Evolutionary conservation across 163 green algal genomes (phyloP), one percentile per base, ranked within the genome.

Genomic region (Smithsoniella earleae): DNA sequence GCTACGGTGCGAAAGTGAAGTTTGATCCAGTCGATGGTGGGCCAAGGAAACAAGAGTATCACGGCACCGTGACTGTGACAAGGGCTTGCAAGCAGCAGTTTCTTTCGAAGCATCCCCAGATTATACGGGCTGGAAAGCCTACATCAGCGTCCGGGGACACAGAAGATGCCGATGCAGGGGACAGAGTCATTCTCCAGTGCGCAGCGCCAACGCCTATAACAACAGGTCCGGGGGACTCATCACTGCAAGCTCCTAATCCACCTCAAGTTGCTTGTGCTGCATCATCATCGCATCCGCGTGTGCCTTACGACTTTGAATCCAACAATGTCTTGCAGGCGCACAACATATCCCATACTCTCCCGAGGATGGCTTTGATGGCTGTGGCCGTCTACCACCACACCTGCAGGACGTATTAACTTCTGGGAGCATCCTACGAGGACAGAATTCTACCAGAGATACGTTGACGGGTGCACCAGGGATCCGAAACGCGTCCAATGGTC

Each of bases 71-170:
- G 27, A 69, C 58, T 3, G 58, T 69, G 8, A 69, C 58, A 5
- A 30, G 58, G 25, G 58, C 58, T 6, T 69, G 58, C 58, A 69
- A 69, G 58, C 58, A 69, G 25, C 58, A 69, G 25, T 69, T 69
- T 31, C 58, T 69, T 30, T 45, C 58, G 8, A 30, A 69, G 58
- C 10, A 69, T 40, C 58, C 58, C 10, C n/a, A 69, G 58, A 36
- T 69, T 16, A 18, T 69, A n/a, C 58, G 58, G 8, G 30, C 58
- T 38, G 58, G 58, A 34, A 34, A 69, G 58, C 22, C 25, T n/a
- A 33, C 43, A n/a, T 33, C 27, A 1, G 30, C 58, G 18, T 34
- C 58, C 5, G 25, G 58, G 6, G 58, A 69, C 18, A n/a, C 10
- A 10, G 40, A 69, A 5, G 10, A 30, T 45, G 8, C 58, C 20